Percentiles rank a stretch among this genome's conserved stretches.
Conservation (phyloP, 2,329 filamentous ascomycete species). For the Aspergillus quadrilineatus region DNA sequence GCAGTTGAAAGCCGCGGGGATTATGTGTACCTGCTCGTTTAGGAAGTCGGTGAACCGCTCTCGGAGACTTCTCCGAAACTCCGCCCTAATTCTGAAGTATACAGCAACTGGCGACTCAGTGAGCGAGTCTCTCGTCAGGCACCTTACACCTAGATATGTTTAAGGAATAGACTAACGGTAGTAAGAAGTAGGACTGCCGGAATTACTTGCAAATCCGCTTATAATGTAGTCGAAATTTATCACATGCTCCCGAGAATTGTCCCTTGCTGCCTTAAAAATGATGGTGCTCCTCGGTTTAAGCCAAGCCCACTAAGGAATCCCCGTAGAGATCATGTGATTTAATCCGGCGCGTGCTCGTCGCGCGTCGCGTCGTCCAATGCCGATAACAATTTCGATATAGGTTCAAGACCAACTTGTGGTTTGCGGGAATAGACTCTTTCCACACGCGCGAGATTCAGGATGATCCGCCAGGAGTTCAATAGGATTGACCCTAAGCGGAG, state of each 20-base stretch:
- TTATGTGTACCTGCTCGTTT: conserved; percentile 28
- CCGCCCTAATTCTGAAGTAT: not conserved
- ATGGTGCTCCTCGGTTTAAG: not conserved
- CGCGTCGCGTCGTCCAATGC: not conserved
- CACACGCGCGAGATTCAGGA: conserved; percentile 24
- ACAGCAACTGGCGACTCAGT: not conserved
- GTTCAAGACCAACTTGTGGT: not conserved
- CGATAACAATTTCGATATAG: not conserved
- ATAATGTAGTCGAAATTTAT: no score
- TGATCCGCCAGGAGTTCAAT: conserved; percentile 46
- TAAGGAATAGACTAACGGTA: no score
- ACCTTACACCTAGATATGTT: no score
- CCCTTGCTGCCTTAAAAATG: not conserved
- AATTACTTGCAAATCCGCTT: no score
- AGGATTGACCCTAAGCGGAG: conserved; percentile 67
- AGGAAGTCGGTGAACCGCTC: conserved; percentile 33
- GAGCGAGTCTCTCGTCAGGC: not conserved
- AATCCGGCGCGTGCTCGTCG: not conserved
- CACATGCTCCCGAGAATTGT: no score
- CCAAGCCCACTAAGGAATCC: not conserved
- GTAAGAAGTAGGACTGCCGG: no score
- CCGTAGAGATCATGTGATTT: not conserved
- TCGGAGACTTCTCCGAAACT: conserved; percentile 19
- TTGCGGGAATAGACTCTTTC: not conserved
- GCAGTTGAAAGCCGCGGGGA: conserved; percentile 27